Conservation (phyloP, 768 basidiomycete genomes). For the Tulasnella sp. region DNA sequence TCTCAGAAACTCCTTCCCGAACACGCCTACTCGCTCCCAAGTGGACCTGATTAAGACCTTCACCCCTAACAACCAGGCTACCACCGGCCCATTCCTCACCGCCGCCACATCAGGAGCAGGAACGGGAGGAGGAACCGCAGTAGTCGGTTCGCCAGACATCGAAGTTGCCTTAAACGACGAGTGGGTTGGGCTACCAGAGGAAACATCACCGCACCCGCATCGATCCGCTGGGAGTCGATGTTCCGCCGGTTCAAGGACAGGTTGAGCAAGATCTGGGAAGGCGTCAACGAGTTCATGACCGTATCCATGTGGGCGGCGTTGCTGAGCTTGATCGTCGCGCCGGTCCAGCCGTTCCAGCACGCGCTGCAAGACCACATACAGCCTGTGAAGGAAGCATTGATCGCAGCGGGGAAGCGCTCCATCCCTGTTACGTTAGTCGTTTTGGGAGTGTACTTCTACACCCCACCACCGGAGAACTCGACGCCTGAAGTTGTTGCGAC, state of each 20-base stretch:
- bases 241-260: constrained; percentile 32
- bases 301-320: constrained; percentile 81
- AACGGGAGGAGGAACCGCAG: no score
- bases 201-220: constrained; percentile 11
- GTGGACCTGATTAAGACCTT: constrained; percentile 4
- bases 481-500: constrained; percentile 28
- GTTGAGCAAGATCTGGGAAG: constrained; percentile 37
- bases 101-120: no score
- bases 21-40: constrained; percentile 40
- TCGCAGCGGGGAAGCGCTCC: constrained; percentile 65
- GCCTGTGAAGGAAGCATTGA: constrained; percentile 65
- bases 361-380: constrained; percentile 58
- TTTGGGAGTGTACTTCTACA: constrained; percentile 83
- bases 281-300: constrained; percentile 74
- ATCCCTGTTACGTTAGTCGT: constrained; percentile 89
- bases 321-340: constrained; percentile 69
- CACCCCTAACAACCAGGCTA: not conserved
- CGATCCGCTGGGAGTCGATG: constrained; percentile 18
- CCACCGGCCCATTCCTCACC: not conserved
- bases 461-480: not conserved
- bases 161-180: constrained; percentile 18
- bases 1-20: constrained; percentile 67
- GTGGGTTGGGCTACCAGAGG: constrained; percentile 5
- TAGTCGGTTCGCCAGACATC: not conserved
- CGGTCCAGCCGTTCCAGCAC: constrained; percentile 69